Percentiles rank a stretch among this genome's conserved stretches.
Conservation (phyloP, 441 rosid genomes). For the Croton laevigatus region DNA sequence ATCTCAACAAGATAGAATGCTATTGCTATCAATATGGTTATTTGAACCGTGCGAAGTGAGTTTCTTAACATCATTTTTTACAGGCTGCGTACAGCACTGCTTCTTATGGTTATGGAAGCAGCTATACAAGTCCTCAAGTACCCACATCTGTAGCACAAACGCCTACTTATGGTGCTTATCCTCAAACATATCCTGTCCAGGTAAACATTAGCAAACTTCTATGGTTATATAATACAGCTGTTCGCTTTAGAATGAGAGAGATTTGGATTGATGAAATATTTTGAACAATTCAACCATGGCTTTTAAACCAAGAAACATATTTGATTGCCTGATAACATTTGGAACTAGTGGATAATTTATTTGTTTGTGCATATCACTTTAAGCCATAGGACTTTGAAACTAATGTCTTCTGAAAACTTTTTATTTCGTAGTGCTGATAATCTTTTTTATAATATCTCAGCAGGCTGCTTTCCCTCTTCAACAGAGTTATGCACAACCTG, state of each 20-base stretch:
- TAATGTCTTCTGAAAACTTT: not conserved
- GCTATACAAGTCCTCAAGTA: constrained; percentile 62
- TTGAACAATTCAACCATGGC: not conserved
- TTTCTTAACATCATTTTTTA: not conserved
- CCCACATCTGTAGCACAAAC: constrained; percentile 64
- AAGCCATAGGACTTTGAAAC: not conserved
- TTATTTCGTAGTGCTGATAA: not conserved
- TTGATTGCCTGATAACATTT: not conserved
- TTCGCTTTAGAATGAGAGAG: not conserved
- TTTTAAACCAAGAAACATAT: not conserved
- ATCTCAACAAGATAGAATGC: not conserved
- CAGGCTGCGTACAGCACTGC: constrained; percentile 82
- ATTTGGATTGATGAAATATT: not conserved
- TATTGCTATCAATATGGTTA: not conserved
- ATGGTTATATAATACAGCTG: not conserved
- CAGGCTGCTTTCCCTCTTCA: constrained; percentile 67
- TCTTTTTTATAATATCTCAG: constrained; percentile 17
- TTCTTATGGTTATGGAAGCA: constrained; percentile 53
- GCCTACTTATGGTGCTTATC: constrained; percentile 79
- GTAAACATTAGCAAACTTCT: constrained; percentile 29
- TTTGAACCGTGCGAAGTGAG: not conserved
- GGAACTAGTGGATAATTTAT: not conserved
- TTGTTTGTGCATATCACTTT: not conserved
- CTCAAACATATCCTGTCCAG: constrained; percentile 78
- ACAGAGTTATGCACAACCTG: constrained; percentile 74